Evolutionary conservation across 176 grass and related monocot genomes (phyloP).

Genomic region (Carex myosuroides): DNA sequence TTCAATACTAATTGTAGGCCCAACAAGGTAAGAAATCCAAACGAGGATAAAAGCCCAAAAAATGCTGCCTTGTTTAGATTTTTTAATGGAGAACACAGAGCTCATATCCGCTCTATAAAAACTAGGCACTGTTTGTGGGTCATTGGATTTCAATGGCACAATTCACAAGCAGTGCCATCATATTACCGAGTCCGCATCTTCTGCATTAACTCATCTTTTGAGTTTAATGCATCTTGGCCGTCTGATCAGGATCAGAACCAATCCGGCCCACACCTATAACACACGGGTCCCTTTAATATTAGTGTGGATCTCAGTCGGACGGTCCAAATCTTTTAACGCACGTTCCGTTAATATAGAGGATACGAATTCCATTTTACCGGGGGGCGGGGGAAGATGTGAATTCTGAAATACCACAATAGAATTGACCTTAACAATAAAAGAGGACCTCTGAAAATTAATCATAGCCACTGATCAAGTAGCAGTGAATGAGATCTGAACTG

Average conservation of each 20-base stretch:
- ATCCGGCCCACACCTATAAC: no score
- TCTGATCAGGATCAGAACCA: no score
- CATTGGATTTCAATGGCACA: neutral
- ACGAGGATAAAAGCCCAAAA: neutral
- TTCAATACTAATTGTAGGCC: no score
- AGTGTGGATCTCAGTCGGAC: no score
- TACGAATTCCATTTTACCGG: no score
- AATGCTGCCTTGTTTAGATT: neutral
- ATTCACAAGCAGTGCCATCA: neutral
- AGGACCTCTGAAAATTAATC: neutral
- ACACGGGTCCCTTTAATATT: no score
- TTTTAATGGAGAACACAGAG: neutral
- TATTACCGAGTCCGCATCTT: neutral
- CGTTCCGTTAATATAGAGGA: no score
- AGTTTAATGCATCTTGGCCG: no score
- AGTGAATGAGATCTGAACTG: neutral
- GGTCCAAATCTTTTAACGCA: no score
- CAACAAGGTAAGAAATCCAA: no score
- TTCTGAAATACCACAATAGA: neutral
- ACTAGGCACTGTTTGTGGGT: neutral
- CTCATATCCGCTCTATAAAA: neutral
- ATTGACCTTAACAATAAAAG: neutral
- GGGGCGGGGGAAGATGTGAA: neutral
- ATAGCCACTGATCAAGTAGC: neutral
- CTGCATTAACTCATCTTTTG: no score